Conservation (phyloP, 345 rosid species). For the Eucalyptus melliodora region DNA sequence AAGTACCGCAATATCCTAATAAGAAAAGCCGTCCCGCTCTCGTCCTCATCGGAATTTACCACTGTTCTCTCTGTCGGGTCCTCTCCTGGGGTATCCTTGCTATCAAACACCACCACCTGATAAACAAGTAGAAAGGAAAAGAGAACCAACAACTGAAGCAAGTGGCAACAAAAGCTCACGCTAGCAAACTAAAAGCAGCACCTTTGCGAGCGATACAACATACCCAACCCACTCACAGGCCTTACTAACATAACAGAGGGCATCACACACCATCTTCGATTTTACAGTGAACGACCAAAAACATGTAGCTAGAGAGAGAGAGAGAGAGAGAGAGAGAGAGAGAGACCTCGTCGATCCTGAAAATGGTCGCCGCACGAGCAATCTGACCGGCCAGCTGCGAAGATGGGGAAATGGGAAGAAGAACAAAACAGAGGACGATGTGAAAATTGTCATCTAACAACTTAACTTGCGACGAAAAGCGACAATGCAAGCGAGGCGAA, state of each 20-base stretch:
- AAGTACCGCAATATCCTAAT: slow-evolving; percentile 68
- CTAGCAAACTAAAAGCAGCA: neutral
- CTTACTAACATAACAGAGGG: neutral
- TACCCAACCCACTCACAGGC: neutral
- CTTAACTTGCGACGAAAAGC: neutral
- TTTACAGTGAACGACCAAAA: neutral
- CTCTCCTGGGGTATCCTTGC: slow-evolving; percentile 20
- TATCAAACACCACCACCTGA: slow-evolving; percentile 87
- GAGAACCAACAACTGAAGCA: neutral
- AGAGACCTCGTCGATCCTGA: slow-evolving; percentile 78
- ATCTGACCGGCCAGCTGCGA: slow-evolving; percentile 83
- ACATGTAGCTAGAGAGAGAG: neutral
- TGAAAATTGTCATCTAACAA: neutral
- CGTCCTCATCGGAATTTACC: slow-evolving; percentile 31
- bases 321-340: neutral
- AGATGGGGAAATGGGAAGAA: neutral
- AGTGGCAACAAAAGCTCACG: neutral
- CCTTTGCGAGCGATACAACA: neutral
- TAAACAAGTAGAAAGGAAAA: neutral
- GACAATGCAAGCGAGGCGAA: neutral
- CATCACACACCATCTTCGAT: neutral
- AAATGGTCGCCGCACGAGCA: slow-evolving; percentile 89
- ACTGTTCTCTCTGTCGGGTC: slow-evolving; percentile 1
- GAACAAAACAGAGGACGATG: neutral
- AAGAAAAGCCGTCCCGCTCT: slow-evolving; percentile 74